Conservation (phyloP, 2,329 filamentous ascomycete genomes). For the Pseudogymnoascus sp. region DNA sequence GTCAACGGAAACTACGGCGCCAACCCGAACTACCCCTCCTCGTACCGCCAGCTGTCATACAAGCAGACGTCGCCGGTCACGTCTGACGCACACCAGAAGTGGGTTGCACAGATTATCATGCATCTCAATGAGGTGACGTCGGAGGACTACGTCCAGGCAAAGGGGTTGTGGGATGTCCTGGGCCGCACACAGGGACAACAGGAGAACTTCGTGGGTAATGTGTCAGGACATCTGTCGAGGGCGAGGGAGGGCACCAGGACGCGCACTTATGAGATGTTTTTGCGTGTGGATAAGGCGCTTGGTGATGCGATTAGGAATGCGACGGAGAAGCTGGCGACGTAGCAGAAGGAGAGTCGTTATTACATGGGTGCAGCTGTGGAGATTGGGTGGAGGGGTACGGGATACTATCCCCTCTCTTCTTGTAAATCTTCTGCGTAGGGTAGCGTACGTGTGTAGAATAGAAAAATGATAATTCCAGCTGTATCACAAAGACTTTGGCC, state of each 20-base stretch:
- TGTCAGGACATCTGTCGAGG: slow-evolving; percentile 49
- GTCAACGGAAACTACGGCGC: slow-evolving; percentile 58
- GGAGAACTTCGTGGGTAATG: slow-evolving; percentile 54
- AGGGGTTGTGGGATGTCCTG: slow-evolving; percentile 32
- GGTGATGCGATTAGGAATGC: slow-evolving; percentile 46
- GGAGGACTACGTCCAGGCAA: slow-evolving; percentile 32
- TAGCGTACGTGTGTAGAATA: no score
- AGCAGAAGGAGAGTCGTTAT: background rate
- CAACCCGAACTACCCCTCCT: slow-evolving; percentile 52
- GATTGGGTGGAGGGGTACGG: no score
- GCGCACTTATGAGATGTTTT: slow-evolving; percentile 57
- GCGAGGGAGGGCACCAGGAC: slow-evolving; percentile 50
- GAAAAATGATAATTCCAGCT: no score
- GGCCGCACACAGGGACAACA: slow-evolving; percentile 44
- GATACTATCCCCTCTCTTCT: no score
- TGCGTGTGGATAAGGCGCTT: slow-evolving; percentile 47
- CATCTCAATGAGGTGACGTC: slow-evolving; percentile 37
- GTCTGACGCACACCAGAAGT: slow-evolving; percentile 41
- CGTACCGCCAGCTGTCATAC: slow-evolving; percentile 42
- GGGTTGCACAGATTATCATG: slow-evolving; percentile 40
- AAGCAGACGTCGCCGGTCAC: slow-evolving; percentile 34
- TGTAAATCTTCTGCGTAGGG: no score
- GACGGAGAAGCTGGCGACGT: slow-evolving; percentile 37
- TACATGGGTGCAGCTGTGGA: no score
- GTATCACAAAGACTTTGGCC: no score